Base-by-base conservation (phyloP, 345 rosid genomes). In the Lepidium didymum region DNA sequence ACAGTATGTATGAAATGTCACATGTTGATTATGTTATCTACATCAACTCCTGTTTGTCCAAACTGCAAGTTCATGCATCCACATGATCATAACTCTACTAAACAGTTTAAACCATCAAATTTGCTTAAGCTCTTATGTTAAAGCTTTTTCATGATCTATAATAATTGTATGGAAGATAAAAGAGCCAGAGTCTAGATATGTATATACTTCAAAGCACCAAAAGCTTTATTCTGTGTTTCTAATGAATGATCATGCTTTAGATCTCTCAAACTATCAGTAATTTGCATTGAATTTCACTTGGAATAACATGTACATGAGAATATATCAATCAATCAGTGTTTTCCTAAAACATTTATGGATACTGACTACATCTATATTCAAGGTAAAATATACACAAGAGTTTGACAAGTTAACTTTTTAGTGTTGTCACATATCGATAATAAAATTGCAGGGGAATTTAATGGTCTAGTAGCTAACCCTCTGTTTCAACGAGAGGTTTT, bases 1-100 rank as follows among this genome's bases (percentile, higher is more conserved):
- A 86, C 79, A 7, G 96, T 85, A 27, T 92, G 98, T 73, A 78
- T 70, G 68, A 74, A 74, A 69, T 89, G 98, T 40, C 92, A 92
- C 75, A 83, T 92, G 96, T 54, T 92, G 76, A 96, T 92, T 70
- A 89, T 92, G 89, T 75, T 92, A 2, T 83, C 81, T 79, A 80
- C 80, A 75, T 81, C 94, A 27, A 80, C 87, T 44, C 98, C 89
- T 31, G 75, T 85, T 1, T 92, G 98, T 67, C 98, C 98, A 23
- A 92, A 86, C 75, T 92, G 98, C 89, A 92, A 92, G 70, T 92
- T 89, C 83, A 70, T 89, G 82, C 94, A 92, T 79, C 85, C 92
- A 45, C 79, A 73, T 7, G 83, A 82, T 50, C 92, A 84, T 38
- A 71, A 57, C 73, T 50, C 80, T 50, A 75, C 83, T 10, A 74